Base-by-base conservation (phyloP, 306 rosid genomes). In the Prunus kanzakura region DNA sequence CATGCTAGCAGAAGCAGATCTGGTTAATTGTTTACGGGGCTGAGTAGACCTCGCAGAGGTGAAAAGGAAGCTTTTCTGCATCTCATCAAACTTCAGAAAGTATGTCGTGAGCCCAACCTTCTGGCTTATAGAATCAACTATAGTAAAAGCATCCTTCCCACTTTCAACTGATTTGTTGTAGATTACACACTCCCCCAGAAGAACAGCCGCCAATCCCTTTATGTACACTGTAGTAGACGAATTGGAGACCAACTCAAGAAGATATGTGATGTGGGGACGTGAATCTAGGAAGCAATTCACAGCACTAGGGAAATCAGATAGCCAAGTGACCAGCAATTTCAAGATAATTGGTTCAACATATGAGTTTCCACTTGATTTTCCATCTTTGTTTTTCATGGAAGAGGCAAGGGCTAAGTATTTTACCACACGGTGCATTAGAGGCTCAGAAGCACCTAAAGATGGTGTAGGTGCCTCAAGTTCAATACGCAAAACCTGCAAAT, bases 101-200 rank as follows among this genome's bases (percentile, higher is more conserved):
- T 88, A 95, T 19, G 89, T 82, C 22, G 96, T 89, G 45, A 95
- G 97, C 81, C 98, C 97, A 67, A 92, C 82, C 84, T 90, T 92
- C 88, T 92, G 96, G 86, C 97, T 86, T 74, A 92, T 82, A 58
- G 82, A 32, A 83, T 95, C 99, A 84, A 92, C 97, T 55, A 92
- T 66, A n/a, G 87, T 71, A 78, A 84, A 92, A 76, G 97, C 93
- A 79, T 90, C 93, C 76, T 80, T 89, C 78, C 90, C 93, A 25
- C 69, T 81, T 60, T 90, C 97, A 54, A 70, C 62, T 76, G 93
- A 89, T 70, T 88, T 90, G 79, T 92, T 95, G 84, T 84, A 95
- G 84, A 92, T 88, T 46, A 92, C 92, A 81, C 99, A 95, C 80
- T 92, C 99, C 74, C 99, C 99, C 83, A 95, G 84, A 78, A 95